phyloP scores from a whole-genome alignment of 1,284 basidiomycete genomes.

The Trichosporon sp. region DNA sequence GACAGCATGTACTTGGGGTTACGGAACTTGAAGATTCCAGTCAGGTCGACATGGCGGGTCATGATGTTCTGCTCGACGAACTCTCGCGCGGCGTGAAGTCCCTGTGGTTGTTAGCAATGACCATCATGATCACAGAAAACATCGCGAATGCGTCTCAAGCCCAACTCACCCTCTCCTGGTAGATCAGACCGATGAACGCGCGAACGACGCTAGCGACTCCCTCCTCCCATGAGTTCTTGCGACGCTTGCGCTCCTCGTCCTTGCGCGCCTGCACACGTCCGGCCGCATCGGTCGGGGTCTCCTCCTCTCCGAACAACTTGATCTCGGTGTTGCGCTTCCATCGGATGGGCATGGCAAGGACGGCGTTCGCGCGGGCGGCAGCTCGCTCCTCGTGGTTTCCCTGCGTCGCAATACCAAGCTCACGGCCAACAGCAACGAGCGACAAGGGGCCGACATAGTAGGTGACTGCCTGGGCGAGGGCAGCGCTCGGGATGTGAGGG shows the following conservation, averaged over 20 bases:
- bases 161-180: slow-evolving; percentile 51
- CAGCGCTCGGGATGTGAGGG: slow-evolving; percentile 85
- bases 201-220: slow-evolving; percentile 49
- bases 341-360: slow-evolving; percentile 26
- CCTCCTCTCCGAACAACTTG: slow-evolving; percentile 9
- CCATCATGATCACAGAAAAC: neutral
- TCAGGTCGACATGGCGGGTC: slow-evolving; percentile 71
- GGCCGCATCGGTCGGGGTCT: slow-evolving; percentile 6
- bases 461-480: slow-evolving; percentile 81
- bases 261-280: neutral
- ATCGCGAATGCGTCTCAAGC: neutral
- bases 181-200: slow-evolving; percentile 53
- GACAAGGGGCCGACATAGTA: slow-evolving; percentile 82
- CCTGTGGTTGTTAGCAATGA: slow-evolving; percentile 48
- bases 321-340: slow-evolving; percentile 57
- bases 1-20: slow-evolving; percentile 75
- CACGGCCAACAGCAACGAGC: slow-evolving; percentile 74
- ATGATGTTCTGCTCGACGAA: slow-evolving; percentile 85
- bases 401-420: slow-evolving; percentile 53
- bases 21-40: slow-evolving; percentile 78
- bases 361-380: slow-evolving; percentile 17
- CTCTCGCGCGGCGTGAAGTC: slow-evolving; percentile 70
- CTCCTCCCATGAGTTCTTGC: slow-evolving; percentile 36
- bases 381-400: slow-evolving; percentile 23
- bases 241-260: slow-evolving; percentile 10